Conservation (phyloP, 73 alveolate species). For the Durusdinium trenchii region DNA sequence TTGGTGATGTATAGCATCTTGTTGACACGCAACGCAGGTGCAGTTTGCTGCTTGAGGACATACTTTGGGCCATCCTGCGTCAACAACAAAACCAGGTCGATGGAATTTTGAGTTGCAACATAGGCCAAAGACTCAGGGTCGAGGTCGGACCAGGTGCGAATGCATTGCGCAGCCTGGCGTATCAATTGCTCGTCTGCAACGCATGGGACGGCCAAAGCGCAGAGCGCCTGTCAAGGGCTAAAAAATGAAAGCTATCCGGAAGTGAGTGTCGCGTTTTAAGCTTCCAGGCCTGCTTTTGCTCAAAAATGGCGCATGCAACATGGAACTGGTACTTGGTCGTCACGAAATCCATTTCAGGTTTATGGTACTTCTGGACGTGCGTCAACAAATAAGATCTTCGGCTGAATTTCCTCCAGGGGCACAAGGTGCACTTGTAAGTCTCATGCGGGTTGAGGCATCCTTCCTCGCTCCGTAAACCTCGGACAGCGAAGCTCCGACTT, state of each 20-base stretch:
- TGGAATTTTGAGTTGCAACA: not conserved
- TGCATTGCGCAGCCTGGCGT: not conserved
- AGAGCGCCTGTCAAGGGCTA: not conserved
- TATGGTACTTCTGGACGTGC: constrained; percentile 25
- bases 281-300: constrained; percentile 36
- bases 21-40: not conserved
- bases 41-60: constrained; percentile 15
- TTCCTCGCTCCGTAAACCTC: too few species aligned
- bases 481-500: too few species aligned
- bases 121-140: not conserved
- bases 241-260: not conserved
- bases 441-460: not conserved
- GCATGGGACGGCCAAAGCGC: not conserved
- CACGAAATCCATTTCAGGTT: not conserved
- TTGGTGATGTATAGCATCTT: not conserved
- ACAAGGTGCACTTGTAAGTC: not conserved
- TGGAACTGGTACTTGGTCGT: not conserved
- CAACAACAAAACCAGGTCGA: constrained; percentile 18
- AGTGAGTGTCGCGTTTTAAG: not conserved
- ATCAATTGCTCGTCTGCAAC: not conserved
- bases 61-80: not conserved
- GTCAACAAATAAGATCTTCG: not conserved
- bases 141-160: not conserved
- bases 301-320: not conserved
- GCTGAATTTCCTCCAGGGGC: constrained; percentile 6